Percentiles rank a stretch among this genome's conserved stretches.
Conservation (phyloP, 306 rosid species). For the Hylodesmum podocarpum region DNA sequence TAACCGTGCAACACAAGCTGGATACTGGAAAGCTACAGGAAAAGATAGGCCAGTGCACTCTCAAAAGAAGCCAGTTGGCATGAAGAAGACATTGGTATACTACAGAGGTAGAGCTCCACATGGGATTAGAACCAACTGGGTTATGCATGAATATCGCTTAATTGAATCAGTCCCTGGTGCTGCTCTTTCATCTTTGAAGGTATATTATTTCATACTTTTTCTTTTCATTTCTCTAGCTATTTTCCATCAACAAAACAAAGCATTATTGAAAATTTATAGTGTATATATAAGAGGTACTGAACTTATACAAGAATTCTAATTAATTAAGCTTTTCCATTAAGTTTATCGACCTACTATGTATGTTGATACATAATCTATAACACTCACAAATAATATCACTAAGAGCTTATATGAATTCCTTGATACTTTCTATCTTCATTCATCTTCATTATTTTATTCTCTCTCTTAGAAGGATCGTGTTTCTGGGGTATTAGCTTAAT, state of each 20-base stretch:
- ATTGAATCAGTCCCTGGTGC: conserved; percentile 46
- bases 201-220: conserved; percentile 1
- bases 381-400: background rate
- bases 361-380: no score
- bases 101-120: conserved; percentile 94
- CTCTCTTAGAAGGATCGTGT: background rate
- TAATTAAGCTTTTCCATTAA: background rate
- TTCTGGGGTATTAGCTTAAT: background rate
- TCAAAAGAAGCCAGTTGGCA: conserved; percentile 62
- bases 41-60: conserved; percentile 81
- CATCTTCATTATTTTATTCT: background rate
- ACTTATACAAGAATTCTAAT: background rate
- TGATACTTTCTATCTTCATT: background rate
- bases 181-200: conserved; percentile 71
- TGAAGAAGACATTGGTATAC: conserved; percentile 95
- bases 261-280: background rate
- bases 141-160: conserved; percentile 94
- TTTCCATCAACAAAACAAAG: background rate
- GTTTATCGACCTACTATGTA: background rate
- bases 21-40: conserved; percentile 98
- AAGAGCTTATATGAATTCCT: background rate
- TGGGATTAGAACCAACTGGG: conserved; percentile 92
- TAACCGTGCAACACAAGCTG: conserved; percentile 82
- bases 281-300: background rate
- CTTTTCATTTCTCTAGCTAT: background rate